Evolutionary conservation across 2,329 filamentous ascomycete species (phyloP).

Genomic region (Verticillium zaregamsianum): DNA sequence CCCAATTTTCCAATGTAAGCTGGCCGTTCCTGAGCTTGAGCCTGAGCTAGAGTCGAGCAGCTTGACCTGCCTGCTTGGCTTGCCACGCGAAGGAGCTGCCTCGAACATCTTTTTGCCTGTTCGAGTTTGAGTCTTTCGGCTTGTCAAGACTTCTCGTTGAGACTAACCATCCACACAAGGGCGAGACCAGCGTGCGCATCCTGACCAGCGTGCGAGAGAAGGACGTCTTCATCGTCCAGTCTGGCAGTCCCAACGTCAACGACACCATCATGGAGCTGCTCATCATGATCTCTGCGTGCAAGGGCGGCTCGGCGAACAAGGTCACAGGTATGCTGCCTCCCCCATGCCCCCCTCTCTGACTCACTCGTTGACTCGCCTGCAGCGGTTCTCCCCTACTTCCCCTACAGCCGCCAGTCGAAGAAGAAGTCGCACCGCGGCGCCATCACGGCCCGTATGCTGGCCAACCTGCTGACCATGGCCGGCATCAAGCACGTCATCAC

Average conservation of each 20-base stretch:
- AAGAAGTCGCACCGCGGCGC: conserved; percentile 97
- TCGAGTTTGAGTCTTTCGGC: conserved; percentile 1
- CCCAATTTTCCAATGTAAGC: conserved; percentile 67
- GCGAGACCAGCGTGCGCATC: conserved; percentile 67
- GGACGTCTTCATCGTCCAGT: conserved; percentile 98
- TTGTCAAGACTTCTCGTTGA: conserved; percentile 18
- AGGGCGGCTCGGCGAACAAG: conserved; percentile 93
- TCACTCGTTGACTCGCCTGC: conserved; percentile 11
- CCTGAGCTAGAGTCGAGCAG: neutral
- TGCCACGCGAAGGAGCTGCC: conserved; percentile 6
- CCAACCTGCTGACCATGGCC: conserved; percentile 88
- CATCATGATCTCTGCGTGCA: conserved; percentile 99
- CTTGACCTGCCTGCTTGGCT: conserved; percentile 16
- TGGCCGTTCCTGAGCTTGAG: neutral
- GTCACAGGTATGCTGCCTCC: conserved; percentile 70
- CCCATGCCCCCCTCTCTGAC: neutral
- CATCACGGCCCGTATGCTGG: conserved; percentile 95
- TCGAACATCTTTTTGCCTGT: conserved; percentile 8
- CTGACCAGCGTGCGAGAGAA: conserved; percentile 84
- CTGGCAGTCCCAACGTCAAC: conserved; percentile 92
- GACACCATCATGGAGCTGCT: conserved; percentile 99
- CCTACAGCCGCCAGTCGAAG: conserved; percentile 98
- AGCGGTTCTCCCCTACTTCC: conserved; percentile 93
- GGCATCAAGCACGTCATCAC: conserved; percentile 98
- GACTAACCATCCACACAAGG: conserved; percentile 35